Conservation (phyloP, 2,329 filamentous ascomycete genomes). For the Niveomyces coronatus region DNA sequence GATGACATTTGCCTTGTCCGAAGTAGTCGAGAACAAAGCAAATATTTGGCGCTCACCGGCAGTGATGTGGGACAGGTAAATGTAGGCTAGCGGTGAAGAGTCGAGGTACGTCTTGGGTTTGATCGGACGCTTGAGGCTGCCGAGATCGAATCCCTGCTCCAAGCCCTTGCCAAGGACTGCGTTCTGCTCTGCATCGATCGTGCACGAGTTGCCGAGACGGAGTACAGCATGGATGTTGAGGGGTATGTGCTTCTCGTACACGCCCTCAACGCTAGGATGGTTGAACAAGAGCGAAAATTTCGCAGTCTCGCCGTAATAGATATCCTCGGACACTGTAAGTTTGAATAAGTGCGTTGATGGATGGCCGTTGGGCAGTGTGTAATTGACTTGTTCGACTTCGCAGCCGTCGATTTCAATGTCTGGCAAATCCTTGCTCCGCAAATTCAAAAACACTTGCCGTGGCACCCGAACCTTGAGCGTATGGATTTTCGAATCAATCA, state of each 20-base stretch:
- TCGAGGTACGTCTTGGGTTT: constrained; percentile 64
- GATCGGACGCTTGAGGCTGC: constrained; percentile 56
- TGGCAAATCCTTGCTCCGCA: constrained; percentile 78
- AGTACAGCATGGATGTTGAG: constrained; percentile 79
- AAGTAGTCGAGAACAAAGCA: constrained; percentile 78
- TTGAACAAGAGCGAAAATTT: constrained; percentile 79
- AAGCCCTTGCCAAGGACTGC: constrained; percentile 88
- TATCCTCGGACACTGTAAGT: constrained; percentile 77
- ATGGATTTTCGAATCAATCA: constrained; percentile 91
- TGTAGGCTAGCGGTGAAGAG: constrained; percentile 63
- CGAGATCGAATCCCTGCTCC: constrained; percentile 86
- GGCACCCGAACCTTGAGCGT: constrained; percentile 80
- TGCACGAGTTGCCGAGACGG: constrained; percentile 82
- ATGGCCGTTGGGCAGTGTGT: constrained; percentile 90
- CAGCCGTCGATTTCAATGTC: constrained; percentile 81
- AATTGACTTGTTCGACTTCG: constrained; percentile 83
- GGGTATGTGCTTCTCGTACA: constrained; percentile 91
- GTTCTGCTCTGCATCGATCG: constrained; percentile 81
- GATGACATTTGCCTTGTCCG: constrained; percentile 71
- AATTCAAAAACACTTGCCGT: constrained; percentile 80
- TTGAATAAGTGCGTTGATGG: constrained; percentile 91
- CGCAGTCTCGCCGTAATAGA: constrained; percentile 74
- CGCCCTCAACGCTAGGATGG: constrained; percentile 88
- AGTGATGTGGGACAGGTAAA: constrained; percentile 88
- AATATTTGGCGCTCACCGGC: constrained; percentile 89